These are phyloP conservation scores for Fusarium sp. DNA, from an alignment of 2,329 filamentous ascomycete species.

Conservation along the genomic window DNA sequence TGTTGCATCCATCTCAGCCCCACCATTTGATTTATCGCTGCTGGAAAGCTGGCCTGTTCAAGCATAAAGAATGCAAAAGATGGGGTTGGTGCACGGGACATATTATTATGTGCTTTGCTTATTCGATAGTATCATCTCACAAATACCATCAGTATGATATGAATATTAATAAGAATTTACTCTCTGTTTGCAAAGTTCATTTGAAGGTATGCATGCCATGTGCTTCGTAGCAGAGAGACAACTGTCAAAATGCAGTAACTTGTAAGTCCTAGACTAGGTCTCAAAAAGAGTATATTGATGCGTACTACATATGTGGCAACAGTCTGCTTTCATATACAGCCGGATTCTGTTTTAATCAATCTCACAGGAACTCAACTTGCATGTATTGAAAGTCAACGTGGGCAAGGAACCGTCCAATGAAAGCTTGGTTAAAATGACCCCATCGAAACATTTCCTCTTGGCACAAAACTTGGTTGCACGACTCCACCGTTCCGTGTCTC, in stretches of 20 bases:
- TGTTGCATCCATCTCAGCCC: background rate
- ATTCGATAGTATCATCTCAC: background rate
- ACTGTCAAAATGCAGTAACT: background rate
- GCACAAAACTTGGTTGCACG: background rate
- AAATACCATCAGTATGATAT: background rate
- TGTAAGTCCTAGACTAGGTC: background rate
- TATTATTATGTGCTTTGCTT: background rate
- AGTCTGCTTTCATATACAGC: background rate
- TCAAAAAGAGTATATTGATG: too few relatives aligned
- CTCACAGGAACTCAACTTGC: background rate
- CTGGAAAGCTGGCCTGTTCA: background rate
- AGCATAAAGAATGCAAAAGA: background rate
- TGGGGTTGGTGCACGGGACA: background rate
- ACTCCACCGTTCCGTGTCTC: slow-evolving; percentile 6
- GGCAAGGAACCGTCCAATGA: slow-evolving; percentile 5
- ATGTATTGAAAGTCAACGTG: background rate
- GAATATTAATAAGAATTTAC: background rate
- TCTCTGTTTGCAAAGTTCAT: background rate
- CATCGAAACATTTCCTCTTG: slow-evolving; percentile 2
- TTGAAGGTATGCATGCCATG: background rate
- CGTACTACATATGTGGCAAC: too few relatives aligned
- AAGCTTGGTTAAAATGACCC: background rate
- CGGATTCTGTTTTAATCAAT: background rate
- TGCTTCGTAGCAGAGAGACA: background rate
- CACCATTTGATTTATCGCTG: background rate